Conservation (phyloP, 1,284 basidiomycete species). For the Ganoderma meredithae region DNA sequence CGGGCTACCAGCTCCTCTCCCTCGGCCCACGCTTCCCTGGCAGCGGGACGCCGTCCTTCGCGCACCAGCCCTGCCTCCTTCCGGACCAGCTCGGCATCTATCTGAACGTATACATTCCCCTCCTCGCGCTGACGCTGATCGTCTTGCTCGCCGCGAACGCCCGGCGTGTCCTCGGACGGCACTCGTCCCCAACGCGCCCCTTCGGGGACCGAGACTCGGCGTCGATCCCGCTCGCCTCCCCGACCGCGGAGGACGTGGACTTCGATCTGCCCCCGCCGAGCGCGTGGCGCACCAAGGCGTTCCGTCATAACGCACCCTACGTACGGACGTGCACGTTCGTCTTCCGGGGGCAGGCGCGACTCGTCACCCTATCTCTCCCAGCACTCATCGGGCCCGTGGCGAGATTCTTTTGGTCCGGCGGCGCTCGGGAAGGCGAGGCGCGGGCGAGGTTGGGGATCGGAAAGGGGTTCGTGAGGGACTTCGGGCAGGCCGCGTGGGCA, state of each 20-base stretch:
- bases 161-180: constrained; percentile 34
- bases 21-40: constrained; percentile 46
- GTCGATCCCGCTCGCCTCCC: constrained; percentile 15
- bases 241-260: constrained; percentile 11
- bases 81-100: constrained; percentile 67
- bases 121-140: constrained; percentile 46
- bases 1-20: constrained; percentile 72
- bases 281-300: constrained; percentile 27
- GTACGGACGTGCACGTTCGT: constrained; percentile 37
- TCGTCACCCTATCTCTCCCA: constrained; percentile 36
- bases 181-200: constrained; percentile 14
- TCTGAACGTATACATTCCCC: constrained; percentile 56
- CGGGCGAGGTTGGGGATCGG: constrained; percentile 37
- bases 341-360: constrained; percentile 39
- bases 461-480: constrained; percentile 43
- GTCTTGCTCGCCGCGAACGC: constrained; percentile 38
- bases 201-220: constrained; percentile 15
- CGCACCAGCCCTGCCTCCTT: constrained; percentile 61
- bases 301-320: constrained; percentile 23
- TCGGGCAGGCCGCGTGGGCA: constrained; percentile 47
- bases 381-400: constrained; percentile 11
- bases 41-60: constrained; percentile 38
- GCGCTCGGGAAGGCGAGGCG: constrained; percentile 9
- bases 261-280: constrained; percentile 34
- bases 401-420: constrained; percentile 27